phyloP scores from a whole-genome alignment of 208 protist genomes.

The Trypanosoma avium region DNA sequence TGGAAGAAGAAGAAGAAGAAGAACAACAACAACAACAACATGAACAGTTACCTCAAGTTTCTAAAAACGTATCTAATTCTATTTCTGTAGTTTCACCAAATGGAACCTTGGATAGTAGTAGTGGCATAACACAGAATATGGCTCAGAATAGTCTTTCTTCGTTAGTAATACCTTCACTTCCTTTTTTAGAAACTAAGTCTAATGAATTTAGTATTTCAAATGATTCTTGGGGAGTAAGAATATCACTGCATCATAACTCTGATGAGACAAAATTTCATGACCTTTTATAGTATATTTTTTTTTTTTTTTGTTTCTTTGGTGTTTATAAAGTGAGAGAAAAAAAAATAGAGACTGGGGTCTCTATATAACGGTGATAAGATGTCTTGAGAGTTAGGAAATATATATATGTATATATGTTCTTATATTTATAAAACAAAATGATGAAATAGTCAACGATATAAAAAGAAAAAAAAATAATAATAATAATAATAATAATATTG shows the following conservation, averaged over 20 bases:
- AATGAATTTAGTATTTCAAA: not conserved
- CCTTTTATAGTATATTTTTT: not conserved
- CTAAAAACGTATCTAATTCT: not conserved
- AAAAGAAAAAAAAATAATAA: no score
- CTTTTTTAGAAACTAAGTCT: slow-evolving; percentile 2
- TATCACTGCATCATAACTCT: not conserved
- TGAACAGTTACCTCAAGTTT: not conserved
- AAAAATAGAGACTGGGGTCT: not conserved
- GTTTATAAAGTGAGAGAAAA: not conserved
- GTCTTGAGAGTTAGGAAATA: no score
- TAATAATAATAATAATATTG: no score
- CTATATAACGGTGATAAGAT: no score
- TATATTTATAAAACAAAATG: no score
- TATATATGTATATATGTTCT: no score
- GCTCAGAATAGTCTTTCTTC: not conserved
- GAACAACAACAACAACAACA: not conserved
- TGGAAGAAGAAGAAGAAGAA: not conserved
- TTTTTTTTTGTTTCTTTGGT: not conserved
- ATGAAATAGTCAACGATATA: no score
- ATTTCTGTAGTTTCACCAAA: not conserved
- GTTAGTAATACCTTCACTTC: not conserved
- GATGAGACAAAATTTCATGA: not conserved
- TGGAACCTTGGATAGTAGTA: not conserved
- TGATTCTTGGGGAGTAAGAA: not conserved
- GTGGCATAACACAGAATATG: not conserved